Evolutionary conservation across 1,284 basidiomycete species (phyloP).

Genomic region (Kalmanozyma brasiliensis): DNA sequence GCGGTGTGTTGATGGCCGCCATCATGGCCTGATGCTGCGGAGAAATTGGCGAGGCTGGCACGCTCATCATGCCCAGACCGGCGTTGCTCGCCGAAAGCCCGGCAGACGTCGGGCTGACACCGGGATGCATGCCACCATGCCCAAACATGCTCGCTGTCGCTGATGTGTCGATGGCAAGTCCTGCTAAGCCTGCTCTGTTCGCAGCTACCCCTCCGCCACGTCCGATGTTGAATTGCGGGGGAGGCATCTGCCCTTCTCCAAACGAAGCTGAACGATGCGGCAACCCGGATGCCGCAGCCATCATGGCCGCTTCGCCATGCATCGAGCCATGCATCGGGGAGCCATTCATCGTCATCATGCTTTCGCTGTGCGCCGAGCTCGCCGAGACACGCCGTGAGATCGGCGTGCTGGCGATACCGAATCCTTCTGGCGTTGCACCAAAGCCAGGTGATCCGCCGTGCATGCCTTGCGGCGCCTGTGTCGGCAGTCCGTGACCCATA

Average conservation of each 20-base stretch:
- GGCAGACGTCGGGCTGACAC: constrained; percentile 37
- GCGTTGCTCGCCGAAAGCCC: constrained; percentile 41
- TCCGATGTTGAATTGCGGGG: constrained; percentile 36
- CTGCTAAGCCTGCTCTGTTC: constrained; percentile 20
- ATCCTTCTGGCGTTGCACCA: constrained; percentile 15
- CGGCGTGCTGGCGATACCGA: constrained; percentile 31
- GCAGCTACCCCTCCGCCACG: constrained; percentile 7
- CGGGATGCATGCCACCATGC: constrained; percentile 22
- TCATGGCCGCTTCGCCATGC: constrained; percentile 35
- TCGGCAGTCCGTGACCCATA: constrained; percentile 22
- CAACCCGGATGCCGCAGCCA: constrained; percentile 20
- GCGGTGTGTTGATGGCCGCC: constrained; percentile 58
- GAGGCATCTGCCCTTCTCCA: constrained; percentile 47
- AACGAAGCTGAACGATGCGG: constrained; percentile 44
- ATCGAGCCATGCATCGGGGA: constrained; percentile 41
- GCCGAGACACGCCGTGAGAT: constrained; percentile 44
- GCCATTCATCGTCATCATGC: constrained; percentile 41
- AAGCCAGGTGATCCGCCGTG: constrained; percentile 10
- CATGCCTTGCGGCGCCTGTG: constrained; percentile 20
- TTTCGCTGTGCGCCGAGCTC: constrained; percentile 45
- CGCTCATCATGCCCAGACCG: constrained; percentile 50
- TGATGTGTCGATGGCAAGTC: constrained; percentile 51
- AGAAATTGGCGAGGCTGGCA: constrained; percentile 44
- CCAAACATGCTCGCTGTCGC: constrained; percentile 34
- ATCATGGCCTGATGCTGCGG: constrained; percentile 54